Base-by-base conservation (phyloP, 2,329 filamentous ascomycete genomes). In the Arthroderma uncinatum region DNA sequence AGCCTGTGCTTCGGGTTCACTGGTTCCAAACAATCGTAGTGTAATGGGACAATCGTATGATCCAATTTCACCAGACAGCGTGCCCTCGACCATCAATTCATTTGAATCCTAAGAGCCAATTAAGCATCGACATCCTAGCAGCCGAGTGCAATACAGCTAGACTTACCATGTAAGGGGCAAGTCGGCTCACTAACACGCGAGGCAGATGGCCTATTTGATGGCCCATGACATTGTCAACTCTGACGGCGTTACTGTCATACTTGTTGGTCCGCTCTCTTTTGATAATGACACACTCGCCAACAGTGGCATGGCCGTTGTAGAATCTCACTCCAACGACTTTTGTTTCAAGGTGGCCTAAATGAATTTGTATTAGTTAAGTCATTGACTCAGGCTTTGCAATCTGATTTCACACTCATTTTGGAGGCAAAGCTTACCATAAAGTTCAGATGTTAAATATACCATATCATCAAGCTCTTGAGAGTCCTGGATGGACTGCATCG, bases 151-250 rank as follows among this genome's bases (percentile, higher is more conserved):
- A 1, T 44, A 14, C 10, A 5, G 4, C 33, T 12, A n/a, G n/a
- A 64, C 75, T 64, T 69, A 85, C 84, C 66, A 94, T 77, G 66
- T 88, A 89, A 1, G 79, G 80, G 0, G 87, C 83, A 55, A 95
- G 73, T 69, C 87, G 92, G n/a, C 76, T 73, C 0, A 84, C 88
- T 21, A 89, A 66, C 0, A 72, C 76, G 10, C 82, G 77, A 5
- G 87, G 85, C 40, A 95, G 76, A 70, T 95, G 89, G 0, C 89
- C 89, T 63, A 95, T 87, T 65, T 94, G 89, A 6, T 71, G 68
- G 14, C 82, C 80, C 65, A 86, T 79, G 12, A 91, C 87, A 68
- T 93, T 94, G 64, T 87, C 79, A 1, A 94, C 81, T 4, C 82
- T 81, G 58, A 94, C 89, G 0, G 89, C 89, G 71, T 93, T 93